Percentiles rank a stretch among this genome's conserved stretches.
These are phyloP conservation scores for Bipolaris zeicola DNA, from an alignment of 2,329 filamentous ascomycete species.

Conservation along the genomic window DNA sequence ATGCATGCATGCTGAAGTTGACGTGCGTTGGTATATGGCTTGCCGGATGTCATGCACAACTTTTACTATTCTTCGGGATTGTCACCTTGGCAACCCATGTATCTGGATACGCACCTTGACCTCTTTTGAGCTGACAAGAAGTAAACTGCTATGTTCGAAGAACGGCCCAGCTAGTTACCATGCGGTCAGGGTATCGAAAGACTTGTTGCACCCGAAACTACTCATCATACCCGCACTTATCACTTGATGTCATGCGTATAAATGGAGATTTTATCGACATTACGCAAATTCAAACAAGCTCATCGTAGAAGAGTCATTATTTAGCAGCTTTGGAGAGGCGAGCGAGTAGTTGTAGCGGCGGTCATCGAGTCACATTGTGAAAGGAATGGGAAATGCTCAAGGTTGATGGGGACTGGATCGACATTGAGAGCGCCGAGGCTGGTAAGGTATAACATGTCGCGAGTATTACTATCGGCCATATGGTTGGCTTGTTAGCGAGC, in stretches of 20 bases:
- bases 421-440: not conserved
- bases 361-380: not conserved
- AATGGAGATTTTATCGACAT: too few species aligned
- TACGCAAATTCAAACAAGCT: not conserved
- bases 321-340: too few species aligned
- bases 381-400: too few species aligned
- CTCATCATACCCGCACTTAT: not conserved
- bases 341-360: too few species aligned
- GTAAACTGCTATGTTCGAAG: not conserved
- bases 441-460: not conserved
- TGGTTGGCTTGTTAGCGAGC: not conserved
- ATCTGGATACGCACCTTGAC: not conserved
- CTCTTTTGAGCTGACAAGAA: not conserved
- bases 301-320: not conserved
- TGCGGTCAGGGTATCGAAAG: not conserved
- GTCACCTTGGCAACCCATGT: not conserved
- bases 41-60: not conserved
- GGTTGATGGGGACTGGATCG: too few species aligned
- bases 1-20: not conserved
- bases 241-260: not conserved
- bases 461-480: too few species aligned
- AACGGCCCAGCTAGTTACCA: not conserved
- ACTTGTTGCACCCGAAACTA: too few species aligned
- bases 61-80: not conserved
- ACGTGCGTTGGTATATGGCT: not conserved